Conservation (phyloP, 768 basidiomycete species). For the Lentinula aciculospora region DNA sequence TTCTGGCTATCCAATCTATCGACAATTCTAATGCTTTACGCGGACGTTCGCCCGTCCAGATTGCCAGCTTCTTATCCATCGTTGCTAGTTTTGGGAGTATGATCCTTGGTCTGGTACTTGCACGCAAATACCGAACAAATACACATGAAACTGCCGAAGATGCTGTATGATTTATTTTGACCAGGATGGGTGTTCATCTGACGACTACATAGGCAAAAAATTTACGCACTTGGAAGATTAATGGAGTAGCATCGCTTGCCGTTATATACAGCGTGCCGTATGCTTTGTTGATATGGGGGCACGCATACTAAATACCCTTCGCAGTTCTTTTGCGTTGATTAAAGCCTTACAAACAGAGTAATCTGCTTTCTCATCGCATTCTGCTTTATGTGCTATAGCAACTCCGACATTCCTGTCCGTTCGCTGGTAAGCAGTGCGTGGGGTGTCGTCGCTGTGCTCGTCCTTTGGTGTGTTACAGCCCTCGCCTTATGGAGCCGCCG, state of each 20-base stretch:
- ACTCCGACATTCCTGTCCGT: conserved; percentile 19
- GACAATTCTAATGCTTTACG: conserved; percentile 17
- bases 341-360: conserved; percentile 27
- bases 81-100: conserved; percentile 43
- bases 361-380: conserved; percentile 33
- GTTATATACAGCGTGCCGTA: conserved; percentile 39
- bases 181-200: conserved; percentile 5
- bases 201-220: conserved; percentile 16
- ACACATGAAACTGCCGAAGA: conserved; percentile 27
- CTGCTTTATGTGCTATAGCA: conserved; percentile 26
- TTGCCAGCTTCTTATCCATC: conserved; percentile 46
- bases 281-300: conserved; percentile 44
- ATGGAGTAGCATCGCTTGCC: conserved; percentile 34
- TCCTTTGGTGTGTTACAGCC: conserved; percentile 34
- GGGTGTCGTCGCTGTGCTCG: conserved; percentile 22
- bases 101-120: conserved; percentile 39
- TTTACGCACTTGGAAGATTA: conserved; percentile 16
- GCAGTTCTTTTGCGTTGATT: too few species aligned
- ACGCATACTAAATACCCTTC: background rate
- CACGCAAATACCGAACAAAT: conserved; percentile 37
- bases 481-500: conserved; percentile 32
- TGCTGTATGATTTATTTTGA: conserved; percentile 23
- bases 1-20: conserved; percentile 48
- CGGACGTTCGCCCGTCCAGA: conserved; percentile 35
- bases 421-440: conserved; percentile 24